Evolutionary conservation across 345 rosid species (phyloP), one percentile per base, ranked within the genome.

Genomic region (Arabidopsis arenosa): DNA sequence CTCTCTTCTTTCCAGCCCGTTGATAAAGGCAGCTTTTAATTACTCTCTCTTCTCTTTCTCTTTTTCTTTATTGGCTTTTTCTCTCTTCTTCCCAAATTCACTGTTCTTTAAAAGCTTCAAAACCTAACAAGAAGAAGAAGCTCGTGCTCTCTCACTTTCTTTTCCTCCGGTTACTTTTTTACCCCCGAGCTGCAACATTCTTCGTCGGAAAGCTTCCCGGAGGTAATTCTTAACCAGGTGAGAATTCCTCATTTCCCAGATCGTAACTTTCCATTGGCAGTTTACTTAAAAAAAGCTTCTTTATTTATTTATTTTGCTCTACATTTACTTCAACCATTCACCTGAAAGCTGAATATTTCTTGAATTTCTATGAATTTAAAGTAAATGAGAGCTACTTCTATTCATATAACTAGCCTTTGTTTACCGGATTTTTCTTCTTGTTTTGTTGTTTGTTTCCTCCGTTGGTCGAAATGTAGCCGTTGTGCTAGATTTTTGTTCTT

Each of bases 21-120:
- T 71, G 76, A 77, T 71, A 71, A 71, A 77, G 59, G 72, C 80
- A 61, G 75, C 70, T 70, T 77, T 77, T 71, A 69, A 70, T 63
- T 63, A 68, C 74, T 32, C n/a, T n/a, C n/a, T n/a, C n/a, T n/a
- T n/a, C n/a, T n/a, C 26, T 44, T 5, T 44, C 1, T 44, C 12
- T 59, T n/a, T 40, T 28, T 47, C 17, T 36, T 36, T 44, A 8
- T 47, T 75, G 60, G n/a, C 52, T 44, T 39, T 32, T 14, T 64
- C 32, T 21, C 40, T 15, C 36, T 23, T 61, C 56, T 44, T n/a
- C 52, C 12, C 54, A 7, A 66, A 36, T 68, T 60, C 78, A 55
- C 71, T 73, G 1, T 40, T 41, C 70, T 73, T 54, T 32, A n/a
- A 57, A 57, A 70, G 56, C 59, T 61, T 40, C 63, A 5, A 62